Percentiles rank a stretch among this genome's conserved stretches.
Conservation (phyloP, 768 basidiomycete species). For the Lactarius quietus region DNA sequence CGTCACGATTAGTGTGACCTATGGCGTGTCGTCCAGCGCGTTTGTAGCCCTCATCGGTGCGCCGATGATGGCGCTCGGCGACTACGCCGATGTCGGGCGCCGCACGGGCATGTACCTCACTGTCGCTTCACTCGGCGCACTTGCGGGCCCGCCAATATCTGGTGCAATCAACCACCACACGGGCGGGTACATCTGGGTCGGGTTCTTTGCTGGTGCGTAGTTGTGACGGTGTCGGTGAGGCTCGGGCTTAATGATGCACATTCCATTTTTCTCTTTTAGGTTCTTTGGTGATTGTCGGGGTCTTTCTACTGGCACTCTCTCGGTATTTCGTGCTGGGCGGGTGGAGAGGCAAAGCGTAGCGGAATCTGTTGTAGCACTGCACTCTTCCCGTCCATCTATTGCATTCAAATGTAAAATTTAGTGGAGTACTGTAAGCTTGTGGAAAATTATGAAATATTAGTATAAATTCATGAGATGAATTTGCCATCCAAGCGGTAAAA, state of each 20-base stretch:
- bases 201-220: constrained; percentile 47
- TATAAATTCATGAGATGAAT: too few relatives aligned
- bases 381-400: too few relatives aligned
- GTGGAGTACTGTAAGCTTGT: too few relatives aligned
- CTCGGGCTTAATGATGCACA: not conserved
- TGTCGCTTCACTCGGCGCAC: constrained; percentile 55
- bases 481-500: too few relatives aligned
- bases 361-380: too few relatives aligned
- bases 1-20: constrained; percentile 54
- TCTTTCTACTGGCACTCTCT: not conserved
- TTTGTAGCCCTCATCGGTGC: constrained; percentile 54
- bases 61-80: constrained; percentile 63
- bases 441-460: too few relatives aligned
- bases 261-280: not conserved
- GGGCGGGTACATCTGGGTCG: constrained; percentile 50
- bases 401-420: too few relatives aligned
- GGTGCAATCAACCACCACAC: constrained; percentile 59
- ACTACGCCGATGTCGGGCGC: constrained; percentile 56
- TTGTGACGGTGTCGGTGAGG: not conserved
- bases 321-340: constrained; percentile 3
- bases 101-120: constrained; percentile 63
- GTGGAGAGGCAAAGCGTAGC: constrained; percentile 6
- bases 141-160: constrained; percentile 70
- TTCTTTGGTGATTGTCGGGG: not conserved
- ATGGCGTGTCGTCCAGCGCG: constrained; percentile 62